A percentile compares a stretch with the other conserved stretches of the same genome.
These are phyloP conservation scores for Oryza brachyantha DNA, from an alignment of 176 grass and related monocot species.

Conservation along the genomic window DNA sequence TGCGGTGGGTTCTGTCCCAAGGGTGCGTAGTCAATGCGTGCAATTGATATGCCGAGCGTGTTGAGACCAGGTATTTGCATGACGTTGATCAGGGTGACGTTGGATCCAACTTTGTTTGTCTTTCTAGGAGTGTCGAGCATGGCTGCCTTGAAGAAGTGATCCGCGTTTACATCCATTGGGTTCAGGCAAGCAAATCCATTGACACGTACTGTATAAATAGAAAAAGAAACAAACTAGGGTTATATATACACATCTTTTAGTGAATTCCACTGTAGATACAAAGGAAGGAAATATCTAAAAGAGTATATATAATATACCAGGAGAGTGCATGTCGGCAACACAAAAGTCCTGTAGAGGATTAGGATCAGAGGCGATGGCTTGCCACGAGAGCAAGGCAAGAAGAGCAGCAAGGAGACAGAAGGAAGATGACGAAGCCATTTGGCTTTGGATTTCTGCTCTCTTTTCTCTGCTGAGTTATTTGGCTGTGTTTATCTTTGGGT, in stretches of 20 bases:
- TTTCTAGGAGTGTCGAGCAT: neutral
- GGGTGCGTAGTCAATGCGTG: neutral
- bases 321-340: neutral
- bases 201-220: neutral
- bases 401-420: neutral
- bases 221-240: neutral
- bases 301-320: neutral
- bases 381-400: neutral
- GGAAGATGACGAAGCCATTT: neutral
- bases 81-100: neutral
- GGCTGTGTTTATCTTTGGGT: neutral
- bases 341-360: slow-evolving; percentile 9
- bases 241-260: no score
- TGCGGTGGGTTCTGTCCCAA: slow-evolving; percentile 16
- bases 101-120: neutral
- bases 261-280: no score
- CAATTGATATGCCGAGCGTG: neutral
- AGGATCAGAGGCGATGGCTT: neutral
- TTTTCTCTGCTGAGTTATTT: no score
- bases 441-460: no score
- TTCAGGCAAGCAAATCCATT: slow-evolving; percentile 8
- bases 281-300: no score
- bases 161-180: neutral
- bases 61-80: neutral
- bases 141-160: neutral